Percentiles rank a stretch among this genome's conserved stretches.
These are phyloP conservation scores for Pyrenophora graminea DNA, from an alignment of 2,329 filamentous ascomycete genomes.

Conservation along the genomic window DNA sequence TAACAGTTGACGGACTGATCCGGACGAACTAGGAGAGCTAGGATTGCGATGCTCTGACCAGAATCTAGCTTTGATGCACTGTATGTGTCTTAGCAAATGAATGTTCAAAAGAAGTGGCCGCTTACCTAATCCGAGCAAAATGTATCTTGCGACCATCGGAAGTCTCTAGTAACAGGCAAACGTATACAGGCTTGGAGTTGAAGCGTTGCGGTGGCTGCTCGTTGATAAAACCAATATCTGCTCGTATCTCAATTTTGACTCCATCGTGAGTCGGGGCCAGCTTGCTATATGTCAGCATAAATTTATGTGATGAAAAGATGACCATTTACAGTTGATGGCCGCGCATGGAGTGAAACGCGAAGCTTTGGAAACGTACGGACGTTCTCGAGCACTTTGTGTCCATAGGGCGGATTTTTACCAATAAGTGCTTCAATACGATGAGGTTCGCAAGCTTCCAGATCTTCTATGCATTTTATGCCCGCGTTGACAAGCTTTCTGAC, in stretches of 20 bases:
- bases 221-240: constrained; percentile 73
- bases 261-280: constrained; percentile 40
- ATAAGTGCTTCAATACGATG: constrained; percentile 76
- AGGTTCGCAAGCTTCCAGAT: constrained; percentile 68
- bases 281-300: constrained; percentile 11
- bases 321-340: constrained; percentile 48
- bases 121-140: constrained; percentile 64
- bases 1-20: constrained; percentile 68
- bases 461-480: constrained; percentile 72
- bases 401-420: constrained; percentile 82
- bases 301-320: not conserved
- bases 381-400: constrained; percentile 67
- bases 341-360: constrained; percentile 58
- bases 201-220: constrained; percentile 64
- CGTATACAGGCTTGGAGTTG: constrained; percentile 65
- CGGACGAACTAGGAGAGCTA: constrained; percentile 57
- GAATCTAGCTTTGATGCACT: constrained; percentile 69
- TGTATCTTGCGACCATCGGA: constrained; percentile 71
- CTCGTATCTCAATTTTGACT: constrained; percentile 66
- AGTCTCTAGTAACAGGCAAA: constrained; percentile 75
- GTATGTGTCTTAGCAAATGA: constrained; percentile 40
- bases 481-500: constrained; percentile 73
- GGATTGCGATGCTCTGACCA: constrained; percentile 64
- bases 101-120: too few relatives aligned
- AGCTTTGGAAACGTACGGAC: constrained; percentile 74